Evolutionary conservation across 2,329 filamentous ascomycete genomes (phyloP).

Genomic region (Colletotrichum destructivum): DNA sequence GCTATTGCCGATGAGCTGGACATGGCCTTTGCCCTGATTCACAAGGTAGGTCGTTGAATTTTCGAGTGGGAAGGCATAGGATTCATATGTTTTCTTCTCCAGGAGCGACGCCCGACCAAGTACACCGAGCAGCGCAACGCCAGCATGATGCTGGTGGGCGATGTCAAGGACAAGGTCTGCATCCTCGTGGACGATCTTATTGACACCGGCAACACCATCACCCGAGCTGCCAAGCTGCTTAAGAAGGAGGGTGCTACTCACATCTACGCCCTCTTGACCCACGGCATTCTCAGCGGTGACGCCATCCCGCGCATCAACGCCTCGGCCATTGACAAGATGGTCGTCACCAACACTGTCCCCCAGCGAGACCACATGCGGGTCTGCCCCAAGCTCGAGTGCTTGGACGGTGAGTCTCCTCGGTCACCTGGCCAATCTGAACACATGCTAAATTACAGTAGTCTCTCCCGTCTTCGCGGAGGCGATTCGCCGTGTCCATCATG

Average conservation of each 20-base stretch:
- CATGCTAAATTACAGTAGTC: conserved; percentile 55
- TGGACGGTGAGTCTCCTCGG: conserved; percentile 70
- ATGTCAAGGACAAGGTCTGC: conserved; percentile 84
- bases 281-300: conserved; percentile 95
- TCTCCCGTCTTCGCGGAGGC: conserved; percentile 95
- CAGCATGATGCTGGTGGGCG: conserved; percentile 95
- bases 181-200: conserved; percentile 96
- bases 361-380: conserved; percentile 83
- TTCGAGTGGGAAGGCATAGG: background rate
- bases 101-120: conserved; percentile 91
- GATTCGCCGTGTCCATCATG: conserved; percentile 95
- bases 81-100: conserved; percentile 41
- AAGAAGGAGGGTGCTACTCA: conserved; percentile 95
- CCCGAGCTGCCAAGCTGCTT: conserved; percentile 93
- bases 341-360: conserved; percentile 96
- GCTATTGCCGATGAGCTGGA: conserved; percentile 93
- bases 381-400: conserved; percentile 90
- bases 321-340: conserved; percentile 91
- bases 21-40: conserved; percentile 97
- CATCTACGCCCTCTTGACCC: conserved; percentile 93
- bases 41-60: conserved; percentile 79
- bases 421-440: background rate
- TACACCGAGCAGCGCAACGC: conserved; percentile 92
- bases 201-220: conserved; percentile 98
- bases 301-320: conserved; percentile 95